Evolutionary conservation across 306 rosid species (phyloP), one percentile per base, ranked within the genome.

Genomic region (Fragaria nilgerrensis): DNA sequence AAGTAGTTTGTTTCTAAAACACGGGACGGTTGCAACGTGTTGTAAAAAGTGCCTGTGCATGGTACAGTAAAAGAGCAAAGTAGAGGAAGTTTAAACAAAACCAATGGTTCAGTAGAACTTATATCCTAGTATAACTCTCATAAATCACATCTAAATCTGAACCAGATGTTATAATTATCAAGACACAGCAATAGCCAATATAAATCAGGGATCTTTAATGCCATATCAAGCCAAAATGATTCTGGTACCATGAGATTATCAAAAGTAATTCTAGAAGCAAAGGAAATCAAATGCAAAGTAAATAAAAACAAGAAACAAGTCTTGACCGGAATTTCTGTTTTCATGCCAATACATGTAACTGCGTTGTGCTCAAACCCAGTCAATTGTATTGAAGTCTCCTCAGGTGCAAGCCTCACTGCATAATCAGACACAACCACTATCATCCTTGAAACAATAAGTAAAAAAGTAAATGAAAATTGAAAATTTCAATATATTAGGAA

Each of bases 401-500:
- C 97, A 11, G 97, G 95, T 62, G 93, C 98, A 77, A 92, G 95
- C 88, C 98, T 94, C 89, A 94, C 98, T 90, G 91, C 82, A 82
- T 50, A 72, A 74, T 73, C 82, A 83, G 70, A 75, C 34, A 59
- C 48, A 77, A 61, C 59, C 50, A 72, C 29, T 75, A 45, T 62
- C 20, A 59, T 65, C 52, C 47, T 75, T 6, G 39, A 62, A 47
- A 68, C 32, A 39, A 49, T 39, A 25, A 16, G 69, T 27, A 39
- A 61, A 55, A 10, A 52, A 45, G 25, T 56, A 56, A 7, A n/a
- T 73, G 49, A 49, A 53, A 43, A 44, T 68, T 32, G 56, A 34
- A 70, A 19, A 58, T 43, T 22, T 77, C 32, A 45, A 32, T 13
- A 70, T 61, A 56, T 25, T 55, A n/a, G 29, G 49, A 32, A 47